These are phyloP conservation scores for Stagonosporopsis chrysanthemi DNA, from an alignment of 2,329 filamentous ascomycete species.

Conservation along the genomic window DNA sequence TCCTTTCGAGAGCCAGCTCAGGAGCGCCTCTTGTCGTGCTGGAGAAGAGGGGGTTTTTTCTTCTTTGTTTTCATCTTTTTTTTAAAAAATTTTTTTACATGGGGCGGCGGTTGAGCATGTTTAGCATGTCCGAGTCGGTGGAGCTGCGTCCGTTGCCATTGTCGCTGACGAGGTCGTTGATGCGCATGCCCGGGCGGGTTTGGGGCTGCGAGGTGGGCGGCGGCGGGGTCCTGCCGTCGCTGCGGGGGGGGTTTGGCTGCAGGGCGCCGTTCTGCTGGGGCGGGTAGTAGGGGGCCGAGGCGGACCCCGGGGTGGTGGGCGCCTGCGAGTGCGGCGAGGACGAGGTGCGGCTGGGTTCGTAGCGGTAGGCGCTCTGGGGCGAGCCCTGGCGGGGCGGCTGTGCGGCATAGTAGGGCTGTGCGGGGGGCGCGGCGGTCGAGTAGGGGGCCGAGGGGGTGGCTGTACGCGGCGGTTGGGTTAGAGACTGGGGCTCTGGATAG, in stretches of 20 bases:
- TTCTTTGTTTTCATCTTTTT: no score
- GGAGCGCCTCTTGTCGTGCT: conserved; percentile 24
- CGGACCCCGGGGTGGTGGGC: conserved; percentile 45
- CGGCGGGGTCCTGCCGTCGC: conserved; percentile 52
- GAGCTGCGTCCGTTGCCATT: conserved; percentile 49
- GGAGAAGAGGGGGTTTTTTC: conserved; percentile 14
- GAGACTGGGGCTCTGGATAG: conserved; percentile 54
- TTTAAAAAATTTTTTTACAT: no score
- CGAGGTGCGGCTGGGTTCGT: conserved; percentile 52
- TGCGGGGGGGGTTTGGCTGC: conserved; percentile 46
- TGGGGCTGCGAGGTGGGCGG: conserved; percentile 44
- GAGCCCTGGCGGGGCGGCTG: conserved; percentile 52
- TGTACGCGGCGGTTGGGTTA: conserved; percentile 56
- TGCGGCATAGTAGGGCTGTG: conserved; percentile 52
- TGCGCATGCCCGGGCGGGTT: conserved; percentile 51
- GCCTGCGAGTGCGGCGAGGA: conserved; percentile 53
- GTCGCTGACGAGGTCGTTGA: conserved; percentile 52
- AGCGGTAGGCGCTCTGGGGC: conserved; percentile 53
- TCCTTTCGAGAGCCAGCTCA: conserved; percentile 43
- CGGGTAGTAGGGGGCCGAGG: conserved; percentile 45
- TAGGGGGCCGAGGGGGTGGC: conserved; percentile 52
- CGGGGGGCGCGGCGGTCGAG: conserved; percentile 46
- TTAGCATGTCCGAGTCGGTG: conserved; percentile 54
- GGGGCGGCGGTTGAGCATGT: conserved; percentile 51
- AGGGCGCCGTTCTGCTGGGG: conserved; percentile 41